Percentiles rank a stretch among this genome's conserved stretches.
These are phyloP conservation scores for Fusarium guadeloupense DNA, from an alignment of 2,329 filamentous ascomycete species.

Conservation along the genomic window DNA sequence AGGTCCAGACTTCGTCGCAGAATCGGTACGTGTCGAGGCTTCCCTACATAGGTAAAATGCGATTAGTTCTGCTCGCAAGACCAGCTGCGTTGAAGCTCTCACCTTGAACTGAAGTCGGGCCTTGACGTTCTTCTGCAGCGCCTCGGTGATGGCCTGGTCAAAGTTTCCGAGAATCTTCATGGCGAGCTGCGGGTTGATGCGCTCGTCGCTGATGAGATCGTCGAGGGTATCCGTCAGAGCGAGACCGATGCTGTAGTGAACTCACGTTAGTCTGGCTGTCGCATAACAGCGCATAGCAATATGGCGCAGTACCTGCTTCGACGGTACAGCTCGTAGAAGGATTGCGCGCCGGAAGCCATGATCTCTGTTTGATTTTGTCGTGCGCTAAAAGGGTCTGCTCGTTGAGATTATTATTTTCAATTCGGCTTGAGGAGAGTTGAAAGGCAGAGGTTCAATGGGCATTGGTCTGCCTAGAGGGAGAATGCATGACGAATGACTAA, in stretches of 20 bases:
- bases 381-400: background rate
- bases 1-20: slow-evolving; percentile 99
- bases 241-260: slow-evolving; percentile 78
- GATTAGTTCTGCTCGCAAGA: slow-evolving; percentile 10
- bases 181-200: slow-evolving; percentile 96
- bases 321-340: slow-evolving; percentile 94
- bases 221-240: slow-evolving; percentile 97
- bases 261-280: slow-evolving; percentile 40
- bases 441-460: slow-evolving; percentile 28
- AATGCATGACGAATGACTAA: slow-evolving; percentile 40
- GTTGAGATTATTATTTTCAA: background rate
- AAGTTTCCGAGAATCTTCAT: slow-evolving; percentile 99
- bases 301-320: slow-evolving; percentile 83
- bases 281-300: slow-evolving; percentile 45
- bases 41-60: slow-evolving; percentile 66
- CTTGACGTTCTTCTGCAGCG: slow-evolving; percentile 91
- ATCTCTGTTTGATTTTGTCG: slow-evolving; percentile 13
- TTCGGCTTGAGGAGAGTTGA: slow-evolving; percentile 4
- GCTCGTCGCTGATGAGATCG: slow-evolving; percentile 91
- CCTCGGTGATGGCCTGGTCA: slow-evolving; percentile 90
- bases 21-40: slow-evolving; percentile 98
- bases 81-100: slow-evolving; percentile 44
- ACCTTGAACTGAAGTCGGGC: slow-evolving; percentile 95
- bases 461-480: slow-evolving; percentile 20
- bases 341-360: slow-evolving; percentile 63